Percentiles rank a stretch among this genome's conserved stretches.
Conservation (phyloP, 202 grass and related monocot genomes). For the Dendrocalamus latiflorus region DNA sequence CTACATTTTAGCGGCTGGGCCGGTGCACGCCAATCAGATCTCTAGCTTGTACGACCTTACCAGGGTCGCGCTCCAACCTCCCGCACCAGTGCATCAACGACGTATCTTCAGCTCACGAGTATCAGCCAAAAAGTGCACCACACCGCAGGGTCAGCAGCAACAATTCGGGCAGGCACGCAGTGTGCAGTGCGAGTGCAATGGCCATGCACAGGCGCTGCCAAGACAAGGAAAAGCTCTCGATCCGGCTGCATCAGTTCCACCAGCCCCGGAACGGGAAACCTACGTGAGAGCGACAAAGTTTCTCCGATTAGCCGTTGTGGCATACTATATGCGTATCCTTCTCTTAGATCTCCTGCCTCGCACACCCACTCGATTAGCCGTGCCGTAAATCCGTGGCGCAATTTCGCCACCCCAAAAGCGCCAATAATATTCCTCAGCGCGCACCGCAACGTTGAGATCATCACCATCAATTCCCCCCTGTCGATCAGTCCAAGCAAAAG, state of each 20-base stretch:
- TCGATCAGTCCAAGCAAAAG: conserved; percentile 22
- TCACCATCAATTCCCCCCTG: not conserved
- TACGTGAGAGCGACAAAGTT: conserved; percentile 9
- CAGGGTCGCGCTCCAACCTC: not conserved
- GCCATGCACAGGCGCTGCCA: not conserved
- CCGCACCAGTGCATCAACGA: not conserved
- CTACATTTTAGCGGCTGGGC: too few relatives aligned
- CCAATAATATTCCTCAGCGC: conserved; percentile 22
- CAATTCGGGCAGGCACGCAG: not conserved
- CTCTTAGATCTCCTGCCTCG: not conserved
- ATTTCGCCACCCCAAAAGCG: not conserved
- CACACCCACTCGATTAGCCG: too few relatives aligned
- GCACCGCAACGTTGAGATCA: not conserved
- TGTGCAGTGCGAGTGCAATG: not conserved
- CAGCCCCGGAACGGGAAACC: conserved; percentile 26
- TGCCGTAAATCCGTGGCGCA: not conserved
- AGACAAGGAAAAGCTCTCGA: not conserved
- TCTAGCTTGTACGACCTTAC: too few relatives aligned
- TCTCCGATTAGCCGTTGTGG: not conserved
- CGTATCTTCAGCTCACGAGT: not conserved
- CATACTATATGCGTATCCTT: not conserved
- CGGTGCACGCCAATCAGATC: not conserved
- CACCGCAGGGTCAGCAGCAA: not conserved
- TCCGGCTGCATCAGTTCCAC: not conserved
- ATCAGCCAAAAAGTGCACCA: not conserved